Evolutionary conservation across 352 stramenopile species (phyloP).

Genomic region (Pythium biforme): DNA sequence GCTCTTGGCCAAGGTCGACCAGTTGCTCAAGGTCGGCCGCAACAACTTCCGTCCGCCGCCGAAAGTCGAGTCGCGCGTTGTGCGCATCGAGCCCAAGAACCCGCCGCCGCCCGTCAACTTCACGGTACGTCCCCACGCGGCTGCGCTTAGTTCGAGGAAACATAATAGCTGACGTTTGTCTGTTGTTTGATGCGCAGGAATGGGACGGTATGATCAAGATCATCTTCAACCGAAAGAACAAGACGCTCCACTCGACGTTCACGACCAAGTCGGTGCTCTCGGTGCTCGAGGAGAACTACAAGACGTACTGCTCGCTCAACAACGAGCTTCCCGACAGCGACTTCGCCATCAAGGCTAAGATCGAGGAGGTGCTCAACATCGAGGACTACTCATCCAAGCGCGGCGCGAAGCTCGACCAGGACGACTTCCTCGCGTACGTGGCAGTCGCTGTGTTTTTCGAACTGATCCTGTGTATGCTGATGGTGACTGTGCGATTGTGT

Average conservation of each 20-base stretch:
- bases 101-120: conserved; percentile 99
- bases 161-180: not conserved
- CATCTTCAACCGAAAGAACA: conserved; percentile 99
- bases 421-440: conserved; percentile 96
- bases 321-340: conserved; percentile 74
- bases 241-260: conserved; percentile 96
- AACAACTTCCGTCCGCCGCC: conserved; percentile 99
- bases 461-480: not conserved
- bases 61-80: conserved; percentile 95
- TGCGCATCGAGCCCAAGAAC: conserved; percentile 97
- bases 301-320: conserved; percentile 93
- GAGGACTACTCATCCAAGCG: conserved; percentile 87
- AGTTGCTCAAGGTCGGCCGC: conserved; percentile 97
- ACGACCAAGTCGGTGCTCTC: conserved; percentile 96
- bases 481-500: not conserved
- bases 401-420: conserved; percentile 96
- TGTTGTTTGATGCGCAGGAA: conserved; percentile 49
- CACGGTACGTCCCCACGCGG: conserved; percentile 41
- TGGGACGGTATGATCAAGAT: conserved; percentile 99
- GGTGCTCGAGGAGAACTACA: conserved; percentile 96
- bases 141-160: not conserved
- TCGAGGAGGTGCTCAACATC: conserved; percentile 93
- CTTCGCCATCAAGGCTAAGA: conserved; percentile 91
- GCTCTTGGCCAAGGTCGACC: conserved; percentile 97
- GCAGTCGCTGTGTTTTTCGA: not conserved